Percentiles rank a stretch among this genome's conserved stretches.
Conservation (phyloP, 805 yeast genomes). For the Wickerhamiella spandovensis region DNA sequence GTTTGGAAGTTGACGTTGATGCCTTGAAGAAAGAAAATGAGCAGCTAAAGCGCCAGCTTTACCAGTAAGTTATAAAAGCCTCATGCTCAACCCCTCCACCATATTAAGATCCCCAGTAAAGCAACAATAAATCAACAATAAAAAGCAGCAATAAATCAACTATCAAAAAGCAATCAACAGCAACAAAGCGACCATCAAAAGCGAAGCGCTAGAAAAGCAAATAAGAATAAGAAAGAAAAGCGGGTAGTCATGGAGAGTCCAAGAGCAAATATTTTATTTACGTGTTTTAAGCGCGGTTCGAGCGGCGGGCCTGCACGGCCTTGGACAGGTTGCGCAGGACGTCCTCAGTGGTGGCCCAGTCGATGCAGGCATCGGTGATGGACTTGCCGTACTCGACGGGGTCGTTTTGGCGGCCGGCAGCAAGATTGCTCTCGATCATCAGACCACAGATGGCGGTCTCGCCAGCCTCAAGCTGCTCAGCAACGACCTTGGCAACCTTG, state of each 20-base stretch:
- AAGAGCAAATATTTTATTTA: not conserved
- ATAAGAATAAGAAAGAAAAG: no score
- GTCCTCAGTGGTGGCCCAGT: constrained; percentile 70
- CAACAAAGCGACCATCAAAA: no score
- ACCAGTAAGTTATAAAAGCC: not conserved
- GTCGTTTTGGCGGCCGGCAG: constrained; percentile 87
- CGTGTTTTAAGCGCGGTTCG: not conserved
- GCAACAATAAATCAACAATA: no score
- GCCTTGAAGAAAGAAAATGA: constrained; percentile 11
- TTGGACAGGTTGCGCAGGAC: constrained; percentile 60
- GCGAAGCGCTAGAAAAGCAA: no score
- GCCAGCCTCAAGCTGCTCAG: constrained; percentile 68
- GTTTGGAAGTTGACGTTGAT: constrained; percentile 12
- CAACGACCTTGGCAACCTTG: constrained; percentile 61
- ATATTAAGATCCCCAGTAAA: no score
- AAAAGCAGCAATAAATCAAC: no score
- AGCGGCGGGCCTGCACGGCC: constrained; percentile 72
- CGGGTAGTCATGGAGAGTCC: no score
- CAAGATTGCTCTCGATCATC: constrained; percentile 89
- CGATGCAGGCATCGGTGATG: constrained; percentile 94
- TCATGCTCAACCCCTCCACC: no score
- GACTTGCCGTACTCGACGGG: constrained; percentile 64
- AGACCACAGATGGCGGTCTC: constrained; percentile 72
- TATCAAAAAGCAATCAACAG: no score
- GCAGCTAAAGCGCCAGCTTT: constrained; percentile 6